Conservation (phyloP, 176 grass and related monocot species). For the Bromus sterilis region DNA sequence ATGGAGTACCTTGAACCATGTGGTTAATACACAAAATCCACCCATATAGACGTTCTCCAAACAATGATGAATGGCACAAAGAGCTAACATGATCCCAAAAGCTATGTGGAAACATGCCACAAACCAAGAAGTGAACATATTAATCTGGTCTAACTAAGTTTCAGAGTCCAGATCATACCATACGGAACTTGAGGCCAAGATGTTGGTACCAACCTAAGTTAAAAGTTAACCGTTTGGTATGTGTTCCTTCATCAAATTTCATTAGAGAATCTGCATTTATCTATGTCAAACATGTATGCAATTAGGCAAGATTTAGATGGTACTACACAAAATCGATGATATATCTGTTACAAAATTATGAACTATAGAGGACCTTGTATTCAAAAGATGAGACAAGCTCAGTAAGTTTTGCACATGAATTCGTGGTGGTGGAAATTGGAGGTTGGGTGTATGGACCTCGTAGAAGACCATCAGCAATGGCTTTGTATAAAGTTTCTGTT, state of each 20-base stretch:
- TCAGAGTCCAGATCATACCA: not conserved
- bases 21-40: too few relatives aligned
- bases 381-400: slow-evolving; percentile 22
- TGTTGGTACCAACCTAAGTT: not conserved
- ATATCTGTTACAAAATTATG: slow-evolving; percentile 22
- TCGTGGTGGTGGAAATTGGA: slow-evolving; percentile 21
- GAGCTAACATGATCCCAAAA: too few relatives aligned
- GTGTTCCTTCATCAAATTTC: not conserved
- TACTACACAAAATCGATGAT: too few relatives aligned
- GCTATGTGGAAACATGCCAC: too few relatives aligned
- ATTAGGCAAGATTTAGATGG: too few relatives aligned
- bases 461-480: slow-evolving; percentile 49
- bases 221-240: not conserved
- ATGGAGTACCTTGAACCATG: too few relatives aligned
- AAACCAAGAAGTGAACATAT: too few relatives aligned
- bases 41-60: too few relatives aligned
- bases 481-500: slow-evolving; percentile 49
- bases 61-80: too few relatives aligned
- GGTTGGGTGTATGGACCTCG: slow-evolving; percentile 33
- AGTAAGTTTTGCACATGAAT: slow-evolving; percentile 22
- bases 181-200: not conserved
- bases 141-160: too few relatives aligned
- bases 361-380: slow-evolving; percentile 35
- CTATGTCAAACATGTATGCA: not conserved
- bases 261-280: not conserved